A percentile compares a stretch with the other conserved stretches of the same genome.
Conservation (phyloP, 768 basidiomycete genomes). For the Pisolithus microcarpus region DNA sequence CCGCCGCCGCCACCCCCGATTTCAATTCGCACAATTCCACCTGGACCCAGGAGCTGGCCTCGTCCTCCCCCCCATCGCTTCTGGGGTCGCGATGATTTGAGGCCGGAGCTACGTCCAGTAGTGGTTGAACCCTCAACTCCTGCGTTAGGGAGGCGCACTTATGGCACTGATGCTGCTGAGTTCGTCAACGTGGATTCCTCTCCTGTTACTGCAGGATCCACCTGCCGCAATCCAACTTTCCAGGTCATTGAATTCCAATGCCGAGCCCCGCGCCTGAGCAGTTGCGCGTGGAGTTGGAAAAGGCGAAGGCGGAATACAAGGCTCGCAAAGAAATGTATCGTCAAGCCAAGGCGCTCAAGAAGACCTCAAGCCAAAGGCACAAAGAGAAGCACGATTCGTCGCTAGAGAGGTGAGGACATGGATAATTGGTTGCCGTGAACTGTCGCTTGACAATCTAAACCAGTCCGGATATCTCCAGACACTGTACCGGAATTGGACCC, state of each 20-base stretch:
- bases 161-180: slow-evolving; percentile 4
- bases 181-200: neutral
- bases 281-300: slow-evolving; percentile 43
- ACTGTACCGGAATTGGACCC: slow-evolving; percentile 14
- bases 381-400: slow-evolving; percentile 12
- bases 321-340: slow-evolving; percentile 66
- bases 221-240: neutral
- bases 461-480: slow-evolving; percentile 19
- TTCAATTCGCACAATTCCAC: neutral
- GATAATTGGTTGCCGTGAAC: neutral
- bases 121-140: slow-evolving; percentile 12
- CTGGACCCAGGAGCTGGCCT: slow-evolving; percentile 16
- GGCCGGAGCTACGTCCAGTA: slow-evolving; percentile 8
- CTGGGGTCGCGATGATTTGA: slow-evolving; percentile 9
- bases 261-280: slow-evolving; percentile 15
- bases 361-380: slow-evolving; percentile 29
- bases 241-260: neutral
- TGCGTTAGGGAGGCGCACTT: slow-evolving; percentile 10
- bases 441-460: slow-evolving; percentile 2
- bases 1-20: slow-evolving; percentile 6
- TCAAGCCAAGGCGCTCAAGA: slow-evolving; percentile 45
- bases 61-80: slow-evolving; percentile 17
- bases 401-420: slow-evolving; percentile 20
- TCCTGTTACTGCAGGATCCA: neutral
- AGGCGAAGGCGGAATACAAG: slow-evolving; percentile 61